Conservation (phyloP, 169 alveolate genomes). For the Plasmodium gonderi region DNA sequence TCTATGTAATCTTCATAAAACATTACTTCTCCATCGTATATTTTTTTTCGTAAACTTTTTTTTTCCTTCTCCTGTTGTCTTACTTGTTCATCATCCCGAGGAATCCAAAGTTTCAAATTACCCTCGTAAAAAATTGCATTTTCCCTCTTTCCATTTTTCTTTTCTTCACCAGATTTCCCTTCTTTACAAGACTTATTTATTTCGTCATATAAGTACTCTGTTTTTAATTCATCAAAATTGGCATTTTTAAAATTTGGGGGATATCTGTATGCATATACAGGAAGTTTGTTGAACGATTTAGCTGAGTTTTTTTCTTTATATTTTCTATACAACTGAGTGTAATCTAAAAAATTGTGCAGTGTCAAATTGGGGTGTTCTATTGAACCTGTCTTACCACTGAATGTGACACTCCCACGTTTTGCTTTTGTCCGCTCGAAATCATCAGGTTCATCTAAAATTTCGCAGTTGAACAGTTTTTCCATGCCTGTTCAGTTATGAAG, state of each 20-base stretch:
- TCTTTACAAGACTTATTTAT: background rate
- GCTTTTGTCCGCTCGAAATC: background rate
- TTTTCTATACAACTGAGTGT: slow-evolving; percentile 45
- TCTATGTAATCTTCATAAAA: slow-evolving; percentile 69
- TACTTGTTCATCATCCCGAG: background rate
- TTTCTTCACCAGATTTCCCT: background rate
- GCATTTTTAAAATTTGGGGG: slow-evolving; percentile 17
- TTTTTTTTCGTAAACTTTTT: slow-evolving; percentile 76
- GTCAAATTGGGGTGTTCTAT: background rate
- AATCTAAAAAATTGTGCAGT: slow-evolving; percentile 10
- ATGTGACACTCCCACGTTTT: background rate
- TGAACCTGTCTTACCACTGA: background rate
- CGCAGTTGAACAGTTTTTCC: slow-evolving; percentile 55
- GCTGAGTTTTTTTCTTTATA: slow-evolving; percentile 32
- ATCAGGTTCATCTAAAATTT: background rate
- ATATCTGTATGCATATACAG: slow-evolving; percentile 55
- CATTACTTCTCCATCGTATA: slow-evolving; percentile 82
- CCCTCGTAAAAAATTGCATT: slow-evolving; percentile 15
- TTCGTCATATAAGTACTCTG: slow-evolving; percentile 24
- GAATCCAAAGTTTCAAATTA: slow-evolving; percentile 20
- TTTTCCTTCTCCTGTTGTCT: background rate
- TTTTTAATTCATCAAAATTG: slow-evolving; percentile 59
- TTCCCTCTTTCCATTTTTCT: background rate
- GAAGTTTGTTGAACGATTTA: slow-evolving; percentile 26
- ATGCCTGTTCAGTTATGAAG: background rate